Base-by-base conservation (phyloP, 2,329 filamentous ascomycete genomes). In the Byssoonygena ceratinophila region DNA sequence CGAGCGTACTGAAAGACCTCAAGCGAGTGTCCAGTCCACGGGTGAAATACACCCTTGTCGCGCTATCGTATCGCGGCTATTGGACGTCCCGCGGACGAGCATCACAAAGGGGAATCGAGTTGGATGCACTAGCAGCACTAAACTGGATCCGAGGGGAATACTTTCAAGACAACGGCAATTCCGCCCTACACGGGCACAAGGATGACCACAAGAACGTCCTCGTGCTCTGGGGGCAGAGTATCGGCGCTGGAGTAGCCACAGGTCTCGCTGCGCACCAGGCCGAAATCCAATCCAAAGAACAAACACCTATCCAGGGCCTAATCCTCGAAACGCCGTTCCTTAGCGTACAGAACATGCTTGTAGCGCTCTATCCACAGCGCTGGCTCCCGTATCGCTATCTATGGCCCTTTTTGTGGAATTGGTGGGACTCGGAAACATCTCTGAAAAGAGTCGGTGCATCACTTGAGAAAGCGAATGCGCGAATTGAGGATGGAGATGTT, bases 321-420 rank as follows among this genome's bases (percentile, higher is more conserved):
- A 72, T 91, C 9, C 73, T 91, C 1, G 86, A 91, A 63, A 89
- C 86, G 0, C 85, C 86, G 0, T 89, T 89, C 57, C 77, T 82
- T 0, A 85, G 80, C 40, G 77, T 87, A 52, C 75, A 77, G 54
- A 78, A 77, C 16, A 88, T 91, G 84, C 72, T 91, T 4, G 70
- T 78, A 39, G 80, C 79, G 1, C 66, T 91, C 2, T 91, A 90
- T 61, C 85, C 85, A 1, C 84, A 89, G 59, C 85, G 79, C 59
- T 90, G 85, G 84, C 71, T 90, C 5, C 86, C 86, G 0, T 91
- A 91, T 64, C 77, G 78, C 44, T 81, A 90, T 63, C 73, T 91
- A 0, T 80, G 81, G 74, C 83, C 83, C 0, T 89, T 90, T 61
- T 72, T 90, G 9, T 75, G 84, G 58, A 89, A 73, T 52, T 69